These are phyloP conservation scores for Sporisorium reilianum DNA, from an alignment of 1,284 basidiomycete genomes.

Conservation along the genomic window DNA sequence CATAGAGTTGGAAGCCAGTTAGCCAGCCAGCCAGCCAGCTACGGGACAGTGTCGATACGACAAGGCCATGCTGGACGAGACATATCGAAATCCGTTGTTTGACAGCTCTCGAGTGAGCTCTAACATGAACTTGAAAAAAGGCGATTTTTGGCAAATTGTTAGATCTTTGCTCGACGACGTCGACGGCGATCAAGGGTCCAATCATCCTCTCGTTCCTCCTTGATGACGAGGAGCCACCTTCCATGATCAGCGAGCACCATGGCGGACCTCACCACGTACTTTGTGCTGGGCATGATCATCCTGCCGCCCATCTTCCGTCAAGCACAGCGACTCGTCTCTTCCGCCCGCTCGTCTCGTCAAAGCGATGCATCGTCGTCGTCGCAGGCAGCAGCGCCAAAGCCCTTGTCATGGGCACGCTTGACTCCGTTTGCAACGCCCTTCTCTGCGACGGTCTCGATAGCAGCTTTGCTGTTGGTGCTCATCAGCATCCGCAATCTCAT, in stretches of 20 bases:
- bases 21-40: no score
- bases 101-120: constrained; percentile 17
- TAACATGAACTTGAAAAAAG: not conserved
- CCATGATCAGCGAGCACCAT: constrained; percentile 4
- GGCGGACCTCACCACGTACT: constrained; percentile 28
- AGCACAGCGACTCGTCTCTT: constrained; percentile 15
- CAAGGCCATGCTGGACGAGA: constrained; percentile 14
- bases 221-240: not conserved
- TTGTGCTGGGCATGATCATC: constrained; percentile 33
- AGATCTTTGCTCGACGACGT: no score
- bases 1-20: constrained; percentile 36
- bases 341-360: constrained; percentile 8
- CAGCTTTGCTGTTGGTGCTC: constrained; percentile 13
- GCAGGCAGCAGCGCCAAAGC: constrained; percentile 7
- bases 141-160: not conserved
- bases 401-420: constrained; percentile 24
- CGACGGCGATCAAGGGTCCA: not conserved
- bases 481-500: constrained; percentile 38
- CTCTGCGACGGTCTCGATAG: constrained; percentile 19
- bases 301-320: constrained; percentile 38
- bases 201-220: not conserved
- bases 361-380: constrained; percentile 4
- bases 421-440: constrained; percentile 39
- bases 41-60: no score
- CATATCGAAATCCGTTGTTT: constrained; percentile 26